Percentiles rank a stretch among this genome's conserved stretches.
Evolutionary conservation across 805 yeast genomes (phyloP).

Genomic region (Candida chauliodis): DNA sequence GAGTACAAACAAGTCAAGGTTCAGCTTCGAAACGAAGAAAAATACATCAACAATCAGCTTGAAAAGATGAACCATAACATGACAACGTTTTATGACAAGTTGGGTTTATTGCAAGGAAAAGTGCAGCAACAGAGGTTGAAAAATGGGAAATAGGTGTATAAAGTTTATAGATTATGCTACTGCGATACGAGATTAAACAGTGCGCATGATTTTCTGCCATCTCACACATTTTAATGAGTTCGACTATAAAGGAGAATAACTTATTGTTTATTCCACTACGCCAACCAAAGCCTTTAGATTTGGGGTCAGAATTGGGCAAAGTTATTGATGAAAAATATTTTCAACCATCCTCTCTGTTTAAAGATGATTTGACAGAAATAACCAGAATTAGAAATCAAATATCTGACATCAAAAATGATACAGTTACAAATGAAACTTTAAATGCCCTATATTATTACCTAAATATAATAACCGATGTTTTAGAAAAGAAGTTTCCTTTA

Average conservation of each 20-base stretch:
- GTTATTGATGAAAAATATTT: conserved; percentile 47
- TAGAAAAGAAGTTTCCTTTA: conserved; percentile 55
- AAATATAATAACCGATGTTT: conserved; percentile 39
- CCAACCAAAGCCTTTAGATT: conserved; percentile 38
- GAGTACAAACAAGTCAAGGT: conserved; percentile 10
- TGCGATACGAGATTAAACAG: neutral
- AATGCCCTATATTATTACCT: conserved; percentile 45
- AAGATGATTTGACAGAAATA: conserved; percentile 30
- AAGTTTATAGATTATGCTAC: neutral
- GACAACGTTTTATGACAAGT: neutral
- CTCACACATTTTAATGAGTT: neutral
- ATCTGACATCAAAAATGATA: conserved; percentile 27
- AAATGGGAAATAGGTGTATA: neutral
- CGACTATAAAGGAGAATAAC: conserved; percentile 22
- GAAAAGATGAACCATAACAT: neutral
- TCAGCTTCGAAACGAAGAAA: conserved; percentile 3
- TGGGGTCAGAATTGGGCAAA: conserved; percentile 36
- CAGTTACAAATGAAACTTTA: conserved; percentile 28
- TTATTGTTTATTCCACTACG: conserved; percentile 51
- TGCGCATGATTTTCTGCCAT: neutral
- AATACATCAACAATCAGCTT: neutral
- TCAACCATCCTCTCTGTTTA: conserved; percentile 34
- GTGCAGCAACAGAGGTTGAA: too few species aligned
- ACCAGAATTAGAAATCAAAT: conserved; percentile 43
- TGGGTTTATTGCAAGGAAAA: neutral